Evolutionary conservation across 2,329 filamentous ascomycete genomes (phyloP).

Genomic region (Apiospora arundinis): DNA sequence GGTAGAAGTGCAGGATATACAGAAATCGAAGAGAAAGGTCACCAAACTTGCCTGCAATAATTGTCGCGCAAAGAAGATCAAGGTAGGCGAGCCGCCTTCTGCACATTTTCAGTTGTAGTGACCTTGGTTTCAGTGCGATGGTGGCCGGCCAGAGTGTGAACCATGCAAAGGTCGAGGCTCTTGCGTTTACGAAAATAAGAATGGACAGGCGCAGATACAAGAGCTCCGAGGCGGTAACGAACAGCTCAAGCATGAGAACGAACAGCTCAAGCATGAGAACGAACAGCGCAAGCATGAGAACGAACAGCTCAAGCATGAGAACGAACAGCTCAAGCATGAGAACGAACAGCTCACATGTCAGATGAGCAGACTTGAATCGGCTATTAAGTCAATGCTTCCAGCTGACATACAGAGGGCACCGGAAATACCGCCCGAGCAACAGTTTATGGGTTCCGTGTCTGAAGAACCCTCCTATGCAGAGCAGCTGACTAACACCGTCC

Average conservation of each 20-base stretch:
- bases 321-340: no score
- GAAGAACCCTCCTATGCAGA: background rate
- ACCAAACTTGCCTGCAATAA: background rate
- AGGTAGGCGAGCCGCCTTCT: background rate
- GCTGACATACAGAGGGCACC: background rate
- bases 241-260: background rate
- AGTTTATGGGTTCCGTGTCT: background rate
- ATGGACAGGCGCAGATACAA: background rate
- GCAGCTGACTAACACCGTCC: background rate
- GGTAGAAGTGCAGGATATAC: background rate
- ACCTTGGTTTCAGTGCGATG: background rate
- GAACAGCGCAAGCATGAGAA: background rate
- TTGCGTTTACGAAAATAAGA: background rate
- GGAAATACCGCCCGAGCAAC: background rate
- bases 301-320: background rate
- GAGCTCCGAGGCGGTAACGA: background rate
- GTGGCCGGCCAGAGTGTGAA: background rate
- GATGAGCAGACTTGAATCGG: background rate
- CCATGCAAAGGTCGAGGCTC: background rate
- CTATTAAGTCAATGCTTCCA: background rate
- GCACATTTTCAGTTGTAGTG: background rate
- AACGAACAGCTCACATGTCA: no score
- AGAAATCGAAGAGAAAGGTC: background rate
- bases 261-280: background rate
- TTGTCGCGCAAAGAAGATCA: background rate